Base-by-base conservation (phyloP, 192 early-diverging fungal species). In the Dissophora ornata region DNA sequence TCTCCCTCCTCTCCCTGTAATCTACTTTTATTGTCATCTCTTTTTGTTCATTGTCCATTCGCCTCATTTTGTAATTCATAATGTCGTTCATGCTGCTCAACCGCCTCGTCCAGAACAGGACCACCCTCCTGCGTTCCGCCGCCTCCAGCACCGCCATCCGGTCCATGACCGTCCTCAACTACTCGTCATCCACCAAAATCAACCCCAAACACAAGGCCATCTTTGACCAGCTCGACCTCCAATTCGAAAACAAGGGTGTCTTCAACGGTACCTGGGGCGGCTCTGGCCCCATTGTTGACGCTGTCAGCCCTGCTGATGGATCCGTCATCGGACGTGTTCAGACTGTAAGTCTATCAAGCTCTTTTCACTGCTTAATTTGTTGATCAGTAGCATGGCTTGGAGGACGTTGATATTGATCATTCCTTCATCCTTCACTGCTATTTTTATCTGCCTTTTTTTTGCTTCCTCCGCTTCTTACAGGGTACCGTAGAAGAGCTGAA, bases 301-400 rank as follows among this genome's bases (percentile, higher is more conserved):
- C 90, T 2, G 62, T 86, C 58, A 90, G 85, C 79, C 90, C 91
- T 26, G 92, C 91, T n/a, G 94, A 94, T 40, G 92, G 93, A 81
- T 86, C 93, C 57, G 83, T 93, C 30, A 90, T 98, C 56, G 96
- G 90, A 36, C 82, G 87, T 54, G 92, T 96, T 24, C 83, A 85
- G 42, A 90, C 88, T 11, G 95, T 86, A 81, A 71, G 82, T 56
- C 30, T 18, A 12, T n/a, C n/a, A n/a, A n/a, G n/a, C n/a, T n/a
- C n/a, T n/a, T n/a, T n/a, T n/a, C n/a, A n/a, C n/a, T n/a, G n/a
- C n/a, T n/a, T n/a, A n/a, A n/a, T n/a, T n/a, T n/a, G n/a, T n/a
- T n/a, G n/a, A n/a, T n/a, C n/a, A n/a, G n/a, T n/a, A n/a, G n/a
- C n/a, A n/a, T n/a, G n/a, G n/a, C n/a, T n/a, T n/a, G n/a, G n/a